Evolutionary conservation across 345 rosid species (phyloP), one percentile per base, ranked within the genome.

Genomic region (Isatis tinctoria): DNA sequence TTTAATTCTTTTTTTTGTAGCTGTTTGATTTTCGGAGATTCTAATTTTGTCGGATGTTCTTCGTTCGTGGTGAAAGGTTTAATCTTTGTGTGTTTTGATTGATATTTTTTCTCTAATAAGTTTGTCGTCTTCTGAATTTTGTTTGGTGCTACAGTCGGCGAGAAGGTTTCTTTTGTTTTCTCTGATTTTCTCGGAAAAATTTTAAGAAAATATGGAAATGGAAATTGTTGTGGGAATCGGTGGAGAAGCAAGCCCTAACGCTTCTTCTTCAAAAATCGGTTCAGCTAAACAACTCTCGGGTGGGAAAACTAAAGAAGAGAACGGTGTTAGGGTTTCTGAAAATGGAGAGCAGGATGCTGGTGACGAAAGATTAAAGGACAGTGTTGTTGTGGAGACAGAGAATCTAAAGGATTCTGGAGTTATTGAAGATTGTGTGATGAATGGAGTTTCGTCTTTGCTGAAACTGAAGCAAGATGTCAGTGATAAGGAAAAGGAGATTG

Each of bases 401-500:
- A 57, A 56, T 13, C 16, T 56, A n/a, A 30, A 60, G 17, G 45
- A 57, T 16, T 57, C 76, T 36, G 85, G 47, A 27, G 79, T 48
- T 53, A 78, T 84, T 20, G 88, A 85, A 72, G 97, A 87, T 74
- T 81, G 84, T 45, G 84, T 85, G 43, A 82, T 86, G 82, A 87
- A 86, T 81, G 97, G 95, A 33, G 88, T 78, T 54, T 89, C 92
- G 11, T 86, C 94, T 20, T 60, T 89, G 76, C 49, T 85, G 71
- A 81, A 85, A 65, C 82, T 89, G 93, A 85, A 79, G 60, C 84
- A 60, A 47, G 60, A 70, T 65, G 57, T 78, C 28, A 80, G 76
- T 57, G 67, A 68, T 59, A 74, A 72, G 59, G 68, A 65, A 14
- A 30, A 76, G 32, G 69, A 57, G n/a, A 37, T 30, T 56, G 43